A percentile compares a stretch with the other conserved stretches of the same genome.
Evolutionary conservation across 2,329 filamentous ascomycete species (phyloP).

Genomic region (Penicillium rolfsii): DNA sequence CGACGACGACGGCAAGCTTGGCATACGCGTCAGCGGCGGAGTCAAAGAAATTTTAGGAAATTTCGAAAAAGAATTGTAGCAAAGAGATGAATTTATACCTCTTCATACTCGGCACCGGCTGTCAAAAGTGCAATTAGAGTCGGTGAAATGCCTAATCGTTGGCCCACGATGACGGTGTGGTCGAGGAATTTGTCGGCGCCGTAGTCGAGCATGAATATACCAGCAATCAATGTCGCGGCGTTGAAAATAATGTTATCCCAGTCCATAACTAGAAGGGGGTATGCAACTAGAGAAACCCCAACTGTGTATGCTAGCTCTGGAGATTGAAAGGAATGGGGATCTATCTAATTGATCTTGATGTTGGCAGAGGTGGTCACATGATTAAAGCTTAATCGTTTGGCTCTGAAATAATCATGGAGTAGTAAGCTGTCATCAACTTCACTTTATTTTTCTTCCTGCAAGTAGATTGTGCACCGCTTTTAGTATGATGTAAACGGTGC

Average conservation of each 20-base stretch:
- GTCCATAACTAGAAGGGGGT: neutral
- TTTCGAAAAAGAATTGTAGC: neutral
- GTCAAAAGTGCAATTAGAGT: conserved; percentile 57
- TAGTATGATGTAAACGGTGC: no score
- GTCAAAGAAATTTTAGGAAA: neutral
- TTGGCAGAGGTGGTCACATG: neutral
- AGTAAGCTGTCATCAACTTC: no score
- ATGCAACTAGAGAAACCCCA: neutral
- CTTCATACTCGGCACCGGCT: conserved; percentile 60
- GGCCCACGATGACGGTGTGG: conserved; percentile 54
- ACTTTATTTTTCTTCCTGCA: no score
- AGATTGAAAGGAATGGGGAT: neutral
- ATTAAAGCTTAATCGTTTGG: neutral
- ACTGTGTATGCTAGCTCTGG: neutral
- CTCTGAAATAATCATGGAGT: no score
- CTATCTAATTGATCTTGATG: neutral
- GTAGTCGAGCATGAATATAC: conserved; percentile 55
- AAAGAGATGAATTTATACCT: conserved; percentile 40
- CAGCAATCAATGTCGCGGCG: conserved; percentile 40
- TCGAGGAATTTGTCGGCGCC: conserved; percentile 59
- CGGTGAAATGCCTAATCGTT: conserved; percentile 50
- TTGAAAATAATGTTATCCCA: conserved; percentile 43
- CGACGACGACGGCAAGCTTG: conserved; percentile 55
- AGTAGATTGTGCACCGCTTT: no score
- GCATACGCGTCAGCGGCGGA: neutral